phyloP scores from a whole-genome alignment of 2,329 filamentous ascomycete genomes.

The Aspergillus sp. region DNA sequence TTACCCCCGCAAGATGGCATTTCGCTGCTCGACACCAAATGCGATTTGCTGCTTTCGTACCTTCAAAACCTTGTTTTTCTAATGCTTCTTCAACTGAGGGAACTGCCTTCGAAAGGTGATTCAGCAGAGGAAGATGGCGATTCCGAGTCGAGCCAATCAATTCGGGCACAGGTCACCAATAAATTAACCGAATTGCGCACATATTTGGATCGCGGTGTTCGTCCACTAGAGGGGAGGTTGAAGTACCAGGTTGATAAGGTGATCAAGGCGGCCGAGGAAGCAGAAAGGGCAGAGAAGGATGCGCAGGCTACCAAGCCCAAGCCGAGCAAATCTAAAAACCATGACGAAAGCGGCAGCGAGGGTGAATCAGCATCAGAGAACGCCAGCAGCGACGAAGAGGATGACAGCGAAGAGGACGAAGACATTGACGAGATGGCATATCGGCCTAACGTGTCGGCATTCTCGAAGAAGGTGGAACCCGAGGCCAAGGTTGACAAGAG shows the following conservation, averaged over 20 bases:
- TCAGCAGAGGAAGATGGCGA: conserved; percentile 33
- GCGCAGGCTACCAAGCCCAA: conserved; percentile 26
- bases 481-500: conserved; percentile 28
- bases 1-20: conserved; percentile 81
- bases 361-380: conserved; percentile 26
- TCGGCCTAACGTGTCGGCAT: conserved; percentile 58
- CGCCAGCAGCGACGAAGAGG: conserved; percentile 26
- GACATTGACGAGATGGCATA: conserved; percentile 61
- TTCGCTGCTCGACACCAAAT: conserved; percentile 92
- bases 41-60: conserved; percentile 94
- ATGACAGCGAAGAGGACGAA: conserved; percentile 23
- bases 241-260: conserved; percentile 97
- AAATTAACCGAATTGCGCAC: conserved; percentile 91
- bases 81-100: conserved; percentile 74
- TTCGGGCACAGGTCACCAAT: conserved; percentile 69
- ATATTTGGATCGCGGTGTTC: conserved; percentile 88
- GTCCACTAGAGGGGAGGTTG: conserved; percentile 82
- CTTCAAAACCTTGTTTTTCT: conserved; percentile 91
- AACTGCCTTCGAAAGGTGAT: conserved; percentile 43
- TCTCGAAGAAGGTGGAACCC: conserved; percentile 41
- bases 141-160: conserved; percentile 29
- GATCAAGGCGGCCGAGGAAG: conserved; percentile 72
- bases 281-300: conserved; percentile 30
- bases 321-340: conserved; percentile 31
- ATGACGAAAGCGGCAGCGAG: conserved; percentile 29